Evolutionary conservation across 2,329 filamentous ascomycete genomes (phyloP), one percentile per base, ranked within the genome.

Genomic region (Diaporthe velutina): DNA sequence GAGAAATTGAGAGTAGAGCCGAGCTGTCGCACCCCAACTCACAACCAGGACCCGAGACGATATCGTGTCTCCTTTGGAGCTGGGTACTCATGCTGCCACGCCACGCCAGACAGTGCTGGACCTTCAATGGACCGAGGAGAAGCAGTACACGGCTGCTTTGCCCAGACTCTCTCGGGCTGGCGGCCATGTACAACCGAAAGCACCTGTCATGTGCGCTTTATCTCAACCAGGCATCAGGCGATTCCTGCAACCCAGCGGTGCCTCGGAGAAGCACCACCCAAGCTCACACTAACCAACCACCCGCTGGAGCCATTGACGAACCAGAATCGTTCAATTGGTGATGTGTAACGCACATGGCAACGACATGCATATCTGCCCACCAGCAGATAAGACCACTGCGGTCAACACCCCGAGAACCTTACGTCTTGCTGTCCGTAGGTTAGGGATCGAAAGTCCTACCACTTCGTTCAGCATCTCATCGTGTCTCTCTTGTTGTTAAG

Each of bases 251-350:
- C 48, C 68, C 66, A 74, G 73, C 73, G 73, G 73, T 70, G 67
- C 73, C 73, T 74, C 73, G 73, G 73, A 74, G 73, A 74, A 74
- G 73, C 73, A 66, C 19, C 9, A 40, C 35, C 61, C 60, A 35
- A 22, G 22, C 61, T 25, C 64, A 67, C 64, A 67, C 64, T 52
- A 67, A 40, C 64, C 45, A 67, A 67, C 64, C 64, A 35, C 30
- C 64, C 50, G 33, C 48, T 38, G 19, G 38, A 57, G 60, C 48
- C 50, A 67, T 73, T 38, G 58, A 67, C 58, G 71, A 73, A 73
- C 70, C 70, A 73, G 58, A 35, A 17, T 35, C 54, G n/a, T 17
- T 17, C 68, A 57, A 60, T 48, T 60, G 28, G 22, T 25, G 64
- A 67, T 67, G 64, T 35, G 64, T 67, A 52, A 67, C 45, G 52